phyloP scores from a whole-genome alignment of 768 basidiomycete species.

The Termitomyces sp. region DNA sequence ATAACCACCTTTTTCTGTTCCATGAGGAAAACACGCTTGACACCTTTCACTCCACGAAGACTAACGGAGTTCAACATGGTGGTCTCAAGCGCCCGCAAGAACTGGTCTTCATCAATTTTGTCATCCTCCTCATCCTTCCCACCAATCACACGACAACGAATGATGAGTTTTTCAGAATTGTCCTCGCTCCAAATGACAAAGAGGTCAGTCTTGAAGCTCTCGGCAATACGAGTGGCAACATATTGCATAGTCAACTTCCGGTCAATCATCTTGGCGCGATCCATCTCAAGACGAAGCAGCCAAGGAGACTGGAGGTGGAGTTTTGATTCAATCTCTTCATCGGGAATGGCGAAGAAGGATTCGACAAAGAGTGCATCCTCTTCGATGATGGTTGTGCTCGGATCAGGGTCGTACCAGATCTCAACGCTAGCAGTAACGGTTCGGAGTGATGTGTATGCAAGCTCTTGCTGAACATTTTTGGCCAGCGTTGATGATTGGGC shows the following conservation, averaged over 20 bases:
- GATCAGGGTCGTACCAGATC: constrained; percentile 97
- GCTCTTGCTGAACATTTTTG: constrained; percentile 88
- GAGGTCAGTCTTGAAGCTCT: constrained; percentile 91
- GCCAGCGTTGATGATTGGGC: constrained; percentile 57
- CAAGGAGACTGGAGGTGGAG: constrained; percentile 92
- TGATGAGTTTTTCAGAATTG: constrained; percentile 94
- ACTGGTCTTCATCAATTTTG: constrained; percentile 85
- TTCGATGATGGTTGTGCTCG: constrained; percentile 88
- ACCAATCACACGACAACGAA: constrained; percentile 91
- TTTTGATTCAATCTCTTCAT: constrained; percentile 90
- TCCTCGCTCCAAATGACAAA: constrained; percentile 99
- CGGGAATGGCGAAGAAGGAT: constrained; percentile 98
- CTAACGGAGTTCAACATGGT: constrained; percentile 95
- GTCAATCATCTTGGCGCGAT: constrained; percentile 97
- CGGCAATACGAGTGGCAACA: constrained; percentile 88
- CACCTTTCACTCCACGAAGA: constrained; percentile 86
- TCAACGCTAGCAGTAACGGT: constrained; percentile 94
- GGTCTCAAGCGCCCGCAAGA: constrained; percentile 92
- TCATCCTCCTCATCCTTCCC: constrained; percentile 85
- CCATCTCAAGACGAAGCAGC: constrained; percentile 94
- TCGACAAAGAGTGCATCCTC: constrained; percentile 96
- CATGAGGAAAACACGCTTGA: constrained; percentile 91
- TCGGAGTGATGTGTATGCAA: constrained; percentile 89
- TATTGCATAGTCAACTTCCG: constrained; percentile 93
- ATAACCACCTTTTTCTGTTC: constrained; percentile 76